Percentiles rank a stretch among this genome's conserved stretches.
These are phyloP conservation scores for Epichloe uncinata DNA, from an alignment of 2,329 filamentous ascomycete species.

Conservation along the genomic window DNA sequence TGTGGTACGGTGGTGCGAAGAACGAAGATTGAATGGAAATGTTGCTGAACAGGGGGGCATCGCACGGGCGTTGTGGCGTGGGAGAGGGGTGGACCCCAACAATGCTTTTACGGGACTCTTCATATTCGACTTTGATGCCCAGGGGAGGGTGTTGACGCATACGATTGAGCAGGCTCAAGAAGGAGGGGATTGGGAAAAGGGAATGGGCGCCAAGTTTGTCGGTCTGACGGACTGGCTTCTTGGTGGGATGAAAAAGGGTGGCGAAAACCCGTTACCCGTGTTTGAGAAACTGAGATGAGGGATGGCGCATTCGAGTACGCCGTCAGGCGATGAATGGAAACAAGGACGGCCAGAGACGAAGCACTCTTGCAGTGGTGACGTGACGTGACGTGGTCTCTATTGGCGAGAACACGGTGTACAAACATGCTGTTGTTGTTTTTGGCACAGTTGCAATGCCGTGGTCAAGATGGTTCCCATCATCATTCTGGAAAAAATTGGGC, in stretches of 20 bases:
- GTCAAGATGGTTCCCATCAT: not conserved
- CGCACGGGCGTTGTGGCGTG: constrained; percentile 29
- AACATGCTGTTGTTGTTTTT: not conserved
- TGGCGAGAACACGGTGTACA: not conserved
- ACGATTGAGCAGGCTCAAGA: constrained; percentile 91
- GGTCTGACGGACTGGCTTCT: constrained; percentile 91
- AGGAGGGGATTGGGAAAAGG: constrained; percentile 68
- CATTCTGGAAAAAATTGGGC: no score
- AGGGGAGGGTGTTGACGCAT: constrained; percentile 73
- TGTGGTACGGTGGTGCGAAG: constrained; percentile 73
- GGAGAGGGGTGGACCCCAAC: constrained; percentile 33
- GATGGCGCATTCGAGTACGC: not conserved
- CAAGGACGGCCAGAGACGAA: no score
- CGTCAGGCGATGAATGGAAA: no score
- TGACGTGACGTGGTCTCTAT: no score
- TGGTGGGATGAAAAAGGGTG: constrained; percentile 46
- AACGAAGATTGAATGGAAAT: constrained; percentile 12
- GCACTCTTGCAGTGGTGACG: no score
- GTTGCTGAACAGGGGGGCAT: constrained; percentile 25
- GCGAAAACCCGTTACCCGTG: constrained; percentile 21
- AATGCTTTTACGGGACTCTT: constrained; percentile 85
- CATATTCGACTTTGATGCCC: constrained; percentile 85
- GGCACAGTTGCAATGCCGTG: not conserved
- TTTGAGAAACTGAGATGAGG: constrained; percentile 19
- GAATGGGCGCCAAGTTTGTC: constrained; percentile 69